Evolutionary conservation across 345 rosid genomes (phyloP), one percentile per base, ranked within the genome.

Genomic region (Salix koriyanagi): DNA sequence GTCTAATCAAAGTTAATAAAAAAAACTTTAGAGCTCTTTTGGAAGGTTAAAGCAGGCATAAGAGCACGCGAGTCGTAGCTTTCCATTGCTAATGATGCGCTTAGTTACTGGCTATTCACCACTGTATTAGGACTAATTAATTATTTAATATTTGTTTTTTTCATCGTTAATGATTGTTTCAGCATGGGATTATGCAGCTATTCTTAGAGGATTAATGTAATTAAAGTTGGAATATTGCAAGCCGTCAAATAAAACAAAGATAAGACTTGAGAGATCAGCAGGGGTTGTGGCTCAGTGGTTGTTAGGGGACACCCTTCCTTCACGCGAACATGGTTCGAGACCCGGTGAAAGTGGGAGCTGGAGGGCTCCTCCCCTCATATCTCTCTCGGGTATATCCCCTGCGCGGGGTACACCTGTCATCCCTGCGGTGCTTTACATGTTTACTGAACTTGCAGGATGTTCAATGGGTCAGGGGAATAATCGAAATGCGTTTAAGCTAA

Each of bases 41-140:
- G 23, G 70, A 30, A 28, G 30, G 79, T 70, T 70, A 50, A 66
- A 76, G 73, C 32, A 54, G 56, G 62, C 5, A 64, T 46, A 32
- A 48, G 74, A 5, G 85, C 85, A 82, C 70, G 85, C 85, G 23
- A n/a, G 39, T 75, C 71, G 1, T 50, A 26, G 30, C 34, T 46
- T 44, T 75, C 71, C 12, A 75, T 37, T 28, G 25, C 3, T 19
- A 75, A 75, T 75, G 69, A 82, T 66, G 9, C 9, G 16, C 58
- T 18, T 32, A 42, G 71, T 70, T 72, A 74, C 82, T 46, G 14
- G 2, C 32, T 73, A 19, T 18, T 25, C 26, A 26, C 41, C 26
- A 14, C 3, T 25, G 19, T 12, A 61, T 39, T 39, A 36, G 10
- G n/a, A 52, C 6, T 28, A 1, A 13, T 65, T 65, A 32, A 28